Evolutionary conservation across 2,329 filamentous ascomycete genomes (phyloP), one percentile per base, ranked within the genome.

Genomic region (Ascochyta rabiei): DNA sequence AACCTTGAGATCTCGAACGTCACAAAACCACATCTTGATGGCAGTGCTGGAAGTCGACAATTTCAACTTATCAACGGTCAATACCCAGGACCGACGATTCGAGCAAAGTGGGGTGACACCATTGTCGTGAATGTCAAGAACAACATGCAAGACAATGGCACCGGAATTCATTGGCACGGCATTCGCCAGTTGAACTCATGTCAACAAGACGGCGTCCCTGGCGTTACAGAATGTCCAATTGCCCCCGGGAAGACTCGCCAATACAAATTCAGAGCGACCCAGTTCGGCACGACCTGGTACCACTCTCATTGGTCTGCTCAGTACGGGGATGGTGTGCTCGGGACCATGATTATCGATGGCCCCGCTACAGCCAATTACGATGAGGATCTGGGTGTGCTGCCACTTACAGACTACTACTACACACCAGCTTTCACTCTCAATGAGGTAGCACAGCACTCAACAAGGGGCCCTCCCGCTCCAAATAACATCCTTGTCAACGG

Each of bases 381-480:
- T 56, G 78, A 82, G 43, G 87, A 90, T 63, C 75, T 88, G 0
- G 87, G 87, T 3, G 73, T 80, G 10, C 62, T 89, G 1, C 77
- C 86, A 23, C 66, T 89, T 6, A 82, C 79, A 15, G 88, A 90
- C 64, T 90, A 86, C 86, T 86, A 86, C 67, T 83, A 73, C 41
- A 56, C 64, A 53, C 69, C 61, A 57, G 72, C 54, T 34, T 68
- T 71, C 63, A 70, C 47, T 56, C 66, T 65, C 57, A 67, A 63
- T 42, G 72, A 63, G 59, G 70, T 58, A 31, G 70, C 63, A 6
- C 67, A 60, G 61, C 72, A 64, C 56, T 76, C 61, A 62, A 65
- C 34, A 9, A 61, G 60, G 21, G 70, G 68, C 5, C 75, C 75
- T 13, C 77, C 77, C 3, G 39, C 57, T 4, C 68, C 69, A n/a